Evolutionary conservation across 2,329 filamentous ascomycete genomes (phyloP), one percentile per base, ranked within the genome.

Genomic region (Diaporthe amygdali): DNA sequence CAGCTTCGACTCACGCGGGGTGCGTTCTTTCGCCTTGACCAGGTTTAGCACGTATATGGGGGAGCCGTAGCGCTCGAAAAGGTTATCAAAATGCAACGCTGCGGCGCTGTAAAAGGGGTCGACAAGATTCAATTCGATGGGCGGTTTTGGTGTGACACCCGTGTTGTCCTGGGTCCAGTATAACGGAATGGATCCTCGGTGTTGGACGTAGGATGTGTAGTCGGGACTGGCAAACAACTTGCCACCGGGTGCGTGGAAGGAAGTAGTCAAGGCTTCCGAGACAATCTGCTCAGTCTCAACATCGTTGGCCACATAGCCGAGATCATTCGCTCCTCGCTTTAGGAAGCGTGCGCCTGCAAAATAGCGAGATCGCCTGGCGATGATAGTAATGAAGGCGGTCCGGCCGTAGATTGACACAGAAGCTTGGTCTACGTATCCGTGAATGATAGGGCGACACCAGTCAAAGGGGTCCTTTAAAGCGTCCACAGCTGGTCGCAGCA

Each of bases 211-310:
- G 0, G 96, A 98, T 5, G 96, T 98, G 80, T 96, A 98, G 34
- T 94, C 93, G 1, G 96, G 94, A 77, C 93, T 98, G 6, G 94
- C 91, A 79, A 94, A 98, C 14, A 97, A 88, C 61, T 90, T 90
- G 3, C 93, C 94, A 0, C 95, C 96, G 5, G 96, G 94, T 3
- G 94, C 93, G 82, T 99, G 96, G 76, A 99, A 98, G 0, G 96
- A 98, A 0, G 96, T 99, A 0, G 95, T 98, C 64, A 96, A 85
- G 76, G 95, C 94, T 79, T 99, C 96, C 0, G 95, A 96, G 6
- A 99, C 95, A 72, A 99, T 98, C 80, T 99, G 96, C 82, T 99
- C 96, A 0, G 96, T 98, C 82, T 99, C 97, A 30, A 99, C 96
- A 81, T 99, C 97, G 78, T 99, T 99, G 66, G 96, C 97, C 68